Conservation (phyloP, 805 yeast species). For the Teunomyces aglyptinius region DNA sequence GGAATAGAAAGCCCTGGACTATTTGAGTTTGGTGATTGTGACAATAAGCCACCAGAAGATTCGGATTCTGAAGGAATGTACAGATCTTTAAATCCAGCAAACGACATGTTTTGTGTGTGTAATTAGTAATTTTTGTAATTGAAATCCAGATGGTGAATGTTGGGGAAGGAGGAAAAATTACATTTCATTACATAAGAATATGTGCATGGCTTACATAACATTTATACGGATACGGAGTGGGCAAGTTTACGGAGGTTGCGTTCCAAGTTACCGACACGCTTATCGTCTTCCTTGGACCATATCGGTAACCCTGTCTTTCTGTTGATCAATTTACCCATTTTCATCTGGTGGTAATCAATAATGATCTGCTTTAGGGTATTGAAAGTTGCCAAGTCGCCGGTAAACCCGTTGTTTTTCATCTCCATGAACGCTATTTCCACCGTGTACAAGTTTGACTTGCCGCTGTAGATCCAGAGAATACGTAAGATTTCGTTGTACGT, state of each 20-base stretch:
- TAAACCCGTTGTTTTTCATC: constrained; percentile 42
- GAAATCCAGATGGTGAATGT: background rate
- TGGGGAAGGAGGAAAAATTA: background rate
- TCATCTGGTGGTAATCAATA: constrained; percentile 32
- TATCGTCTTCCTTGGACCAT: constrained; percentile 39
- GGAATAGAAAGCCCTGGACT: constrained; percentile 21
- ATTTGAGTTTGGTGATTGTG: constrained; percentile 13
- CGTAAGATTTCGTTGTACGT: constrained; percentile 41
- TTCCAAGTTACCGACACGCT: constrained; percentile 24
- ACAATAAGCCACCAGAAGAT: constrained; percentile 13
- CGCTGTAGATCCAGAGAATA: constrained; percentile 37
- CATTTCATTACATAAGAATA: background rate
- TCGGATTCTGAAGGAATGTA: constrained; percentile 13
- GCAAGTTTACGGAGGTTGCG: constrained; percentile 7
- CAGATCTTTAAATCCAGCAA: constrained; percentile 19
- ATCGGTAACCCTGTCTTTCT: constrained; percentile 24
- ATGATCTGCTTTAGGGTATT: constrained; percentile 34
- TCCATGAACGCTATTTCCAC: constrained; percentile 35
- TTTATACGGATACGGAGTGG: too few relatives aligned
- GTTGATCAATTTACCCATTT: constrained; percentile 28
- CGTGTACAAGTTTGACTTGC: constrained; percentile 33
- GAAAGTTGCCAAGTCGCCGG: constrained; percentile 36
- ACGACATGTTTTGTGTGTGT: constrained; percentile 3
- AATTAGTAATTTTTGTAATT: background rate
- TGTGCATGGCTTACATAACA: too few relatives aligned